Evolutionary conservation across 352 stramenopile species (phyloP), one percentile per base, ranked within the genome.

Genomic region (Peronosclerospora sorghi): DNA sequence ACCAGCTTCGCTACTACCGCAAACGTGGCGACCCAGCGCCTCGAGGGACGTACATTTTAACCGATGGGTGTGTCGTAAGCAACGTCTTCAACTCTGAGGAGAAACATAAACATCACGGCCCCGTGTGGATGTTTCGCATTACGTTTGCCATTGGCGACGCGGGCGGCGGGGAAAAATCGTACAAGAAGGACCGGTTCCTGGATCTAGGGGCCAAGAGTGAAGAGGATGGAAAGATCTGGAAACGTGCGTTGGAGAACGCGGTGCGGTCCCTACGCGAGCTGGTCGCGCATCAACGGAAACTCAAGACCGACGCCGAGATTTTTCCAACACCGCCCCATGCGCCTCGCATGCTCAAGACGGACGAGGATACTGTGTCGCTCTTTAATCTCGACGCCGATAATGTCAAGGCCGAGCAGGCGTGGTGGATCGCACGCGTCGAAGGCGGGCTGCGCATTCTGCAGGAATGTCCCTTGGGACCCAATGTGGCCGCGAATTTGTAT

Each of bases 71-170:
- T 43, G 48, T 82, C 5, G 77, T 91, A 28, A 83, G 77, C 27
- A 60, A 53, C 13, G 76, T 93, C 19, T 90, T 89, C 39, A 90
- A 89, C 48, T 90, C 78, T 29, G 79, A 91, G 45, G 81, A 93
- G 58, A 93, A 89, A 57, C 79, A 93, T 61, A 82, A 81, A 29
- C 81, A 93, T 48, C 78, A 93, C 54, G 81, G 67, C 0, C 77
- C 76, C 9, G 80, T 89, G 17, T 90, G 76, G 75, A 92, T 92
- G 78, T 92, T 92, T 51, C 80, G 80, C 65, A 89, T 92, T 54
- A 92, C 80, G 35, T 92, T 92, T 52, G 53, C 73, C 1, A 70
- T 89, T 8, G 76, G 82, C 9, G 62, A 73, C 21, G 50, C 45
- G 17, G 70, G 73, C 17, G 52, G 45, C 21, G 67, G 65, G 28